Conservation (phyloP, 148 eudicot genomes). For the Arbutus unedo region DNA sequence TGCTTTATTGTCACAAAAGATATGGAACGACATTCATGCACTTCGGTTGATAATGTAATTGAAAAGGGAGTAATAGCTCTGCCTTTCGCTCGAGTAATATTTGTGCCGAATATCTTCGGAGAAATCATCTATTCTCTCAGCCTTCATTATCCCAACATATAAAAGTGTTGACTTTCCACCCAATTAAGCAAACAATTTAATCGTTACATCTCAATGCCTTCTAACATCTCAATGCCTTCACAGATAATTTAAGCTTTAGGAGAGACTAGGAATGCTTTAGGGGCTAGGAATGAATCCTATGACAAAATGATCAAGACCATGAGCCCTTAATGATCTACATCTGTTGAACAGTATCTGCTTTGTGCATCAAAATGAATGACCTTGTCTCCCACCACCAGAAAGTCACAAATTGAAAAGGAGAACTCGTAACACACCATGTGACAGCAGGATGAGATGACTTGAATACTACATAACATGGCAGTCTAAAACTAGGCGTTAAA, state of each 20-base stretch:
- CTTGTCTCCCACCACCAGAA: not conserved
- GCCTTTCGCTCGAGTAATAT: not conserved
- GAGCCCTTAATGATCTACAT: not conserved
- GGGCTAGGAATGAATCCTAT: not conserved
- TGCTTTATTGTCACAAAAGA: not conserved
- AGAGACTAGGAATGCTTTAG: too few relatives aligned
- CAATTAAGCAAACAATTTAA: not conserved
- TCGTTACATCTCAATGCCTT: not conserved
- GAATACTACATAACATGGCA: not conserved
- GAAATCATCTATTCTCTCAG: not conserved
- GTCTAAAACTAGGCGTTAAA: too few relatives aligned
- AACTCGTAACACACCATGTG: not conserved
- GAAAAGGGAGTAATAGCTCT: not conserved
- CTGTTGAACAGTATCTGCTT: not conserved
- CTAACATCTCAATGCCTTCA: too few relatives aligned
- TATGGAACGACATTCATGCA: not conserved
- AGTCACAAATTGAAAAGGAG: not conserved
- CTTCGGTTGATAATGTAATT: not conserved
- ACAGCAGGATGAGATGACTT: not conserved
- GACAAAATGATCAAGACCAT: not conserved
- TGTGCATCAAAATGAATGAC: not conserved
- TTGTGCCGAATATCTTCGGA: not conserved
- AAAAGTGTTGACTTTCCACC: not conserved
- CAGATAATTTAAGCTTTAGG: not conserved
- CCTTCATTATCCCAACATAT: not conserved